Percentiles rank a stretch among this genome's conserved stretches.
Evolutionary conservation across 1,284 basidiomycete species (phyloP).

Genomic region (Pholiota adiposa): DNA sequence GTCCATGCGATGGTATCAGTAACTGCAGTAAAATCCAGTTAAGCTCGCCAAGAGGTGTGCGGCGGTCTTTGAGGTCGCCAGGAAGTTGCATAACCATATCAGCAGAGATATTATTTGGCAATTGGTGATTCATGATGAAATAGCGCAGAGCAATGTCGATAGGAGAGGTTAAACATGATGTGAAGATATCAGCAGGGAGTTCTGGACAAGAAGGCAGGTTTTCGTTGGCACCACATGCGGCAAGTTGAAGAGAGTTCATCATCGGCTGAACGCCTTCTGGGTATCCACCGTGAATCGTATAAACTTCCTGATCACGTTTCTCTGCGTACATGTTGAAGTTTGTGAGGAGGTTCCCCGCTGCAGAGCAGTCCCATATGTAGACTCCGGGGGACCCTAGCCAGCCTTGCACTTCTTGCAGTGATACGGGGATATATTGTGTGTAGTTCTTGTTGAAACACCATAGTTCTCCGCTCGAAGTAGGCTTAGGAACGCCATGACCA

Average conservation of each 20-base stretch:
- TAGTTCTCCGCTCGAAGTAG: slow-evolving; percentile 94
- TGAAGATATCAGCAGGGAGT: slow-evolving; percentile 96
- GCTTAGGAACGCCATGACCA: slow-evolving; percentile 97
- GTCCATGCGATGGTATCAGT: slow-evolving; percentile 99
- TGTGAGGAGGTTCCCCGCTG: slow-evolving; percentile 90
- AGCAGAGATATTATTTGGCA: slow-evolving; percentile 76
- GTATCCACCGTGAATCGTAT: slow-evolving; percentile 61
- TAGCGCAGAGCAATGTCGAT: slow-evolving; percentile 97
- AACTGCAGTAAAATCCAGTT: slow-evolving; percentile 99
- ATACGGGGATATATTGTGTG: slow-evolving; percentile 98
- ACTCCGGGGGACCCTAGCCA: slow-evolving; percentile 96
- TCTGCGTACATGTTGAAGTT: slow-evolving; percentile 93
- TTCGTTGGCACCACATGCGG: slow-evolving; percentile 92
- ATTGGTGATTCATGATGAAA: slow-evolving; percentile 90
- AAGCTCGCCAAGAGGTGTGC: slow-evolving; percentile 95
- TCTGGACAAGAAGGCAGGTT: slow-evolving; percentile 95
- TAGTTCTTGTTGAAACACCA: slow-evolving; percentile 99
- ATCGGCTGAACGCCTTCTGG: slow-evolving; percentile 73
- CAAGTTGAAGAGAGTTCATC: slow-evolving; percentile 93
- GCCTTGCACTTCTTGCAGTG: slow-evolving; percentile 88
- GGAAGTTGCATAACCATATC: slow-evolving; percentile 97
- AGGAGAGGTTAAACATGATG: slow-evolving; percentile 95
- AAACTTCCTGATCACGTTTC: slow-evolving; percentile 81
- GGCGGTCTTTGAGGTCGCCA: slow-evolving; percentile 94
- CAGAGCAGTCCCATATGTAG: slow-evolving; percentile 99